Conservation (phyloP, 2,329 filamentous ascomycete species). For the Aspergillus fischeri region DNA sequence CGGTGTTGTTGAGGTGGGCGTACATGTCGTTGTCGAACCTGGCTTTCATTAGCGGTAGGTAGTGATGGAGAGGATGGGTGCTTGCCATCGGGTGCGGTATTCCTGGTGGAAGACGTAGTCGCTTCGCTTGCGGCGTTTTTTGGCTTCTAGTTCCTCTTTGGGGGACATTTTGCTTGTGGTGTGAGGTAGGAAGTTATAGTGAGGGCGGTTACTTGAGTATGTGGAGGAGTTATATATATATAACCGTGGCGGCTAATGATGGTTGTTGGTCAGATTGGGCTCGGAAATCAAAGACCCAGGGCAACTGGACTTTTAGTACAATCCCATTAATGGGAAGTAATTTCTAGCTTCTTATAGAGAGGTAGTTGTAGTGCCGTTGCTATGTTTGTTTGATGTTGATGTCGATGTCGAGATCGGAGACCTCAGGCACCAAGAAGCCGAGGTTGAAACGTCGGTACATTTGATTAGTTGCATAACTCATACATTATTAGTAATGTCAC, state of each 20-base stretch:
- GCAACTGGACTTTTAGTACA: no score
- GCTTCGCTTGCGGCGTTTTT: slow-evolving; percentile 55
- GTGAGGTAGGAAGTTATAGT: no score
- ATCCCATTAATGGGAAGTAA: background rate
- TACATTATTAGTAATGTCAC: background rate
- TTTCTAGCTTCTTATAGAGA: background rate
- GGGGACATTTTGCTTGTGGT: slow-evolving; percentile 17
- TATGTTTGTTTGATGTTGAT: background rate
- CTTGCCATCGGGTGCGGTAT: slow-evolving; percentile 80
- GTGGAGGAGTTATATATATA: no score
- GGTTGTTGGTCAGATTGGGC: no score
- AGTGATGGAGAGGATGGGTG: slow-evolving; percentile 9
- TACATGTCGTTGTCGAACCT: slow-evolving; percentile 97
- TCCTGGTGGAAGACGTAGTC: slow-evolving; percentile 78
- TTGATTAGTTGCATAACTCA: background rate
- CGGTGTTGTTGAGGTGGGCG: slow-evolving; percentile 84
- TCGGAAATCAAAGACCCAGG: no score
- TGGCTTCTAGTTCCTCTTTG: slow-evolving; percentile 43
- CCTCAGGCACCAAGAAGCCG: background rate
- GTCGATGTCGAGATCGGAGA: background rate
- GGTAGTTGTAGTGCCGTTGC: background rate
- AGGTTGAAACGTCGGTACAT: background rate
- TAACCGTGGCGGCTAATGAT: no score
- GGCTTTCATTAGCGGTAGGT: background rate
- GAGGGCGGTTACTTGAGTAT: no score